Conservation (phyloP, 495 filamentous ascomycete genomes). For the Hypoxylon crocopeplum region DNA sequence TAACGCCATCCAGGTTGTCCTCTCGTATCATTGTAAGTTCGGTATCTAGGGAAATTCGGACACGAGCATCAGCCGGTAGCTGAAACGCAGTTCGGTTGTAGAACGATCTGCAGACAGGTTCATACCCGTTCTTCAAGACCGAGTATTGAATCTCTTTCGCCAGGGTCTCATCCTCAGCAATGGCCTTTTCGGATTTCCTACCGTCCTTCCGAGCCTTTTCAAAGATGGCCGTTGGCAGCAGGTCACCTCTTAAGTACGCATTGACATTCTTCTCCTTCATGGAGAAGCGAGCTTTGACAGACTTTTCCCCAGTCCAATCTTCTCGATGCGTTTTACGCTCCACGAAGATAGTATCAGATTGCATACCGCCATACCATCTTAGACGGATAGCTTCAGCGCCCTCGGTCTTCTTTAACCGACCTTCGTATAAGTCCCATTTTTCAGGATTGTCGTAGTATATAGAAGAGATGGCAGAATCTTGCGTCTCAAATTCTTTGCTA, state of each 20-base stretch:
- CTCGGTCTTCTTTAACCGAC: conserved; percentile 95
- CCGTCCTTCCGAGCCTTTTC: conserved; percentile 94
- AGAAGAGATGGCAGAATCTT: conserved; percentile 93
- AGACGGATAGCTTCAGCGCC: conserved; percentile 96
- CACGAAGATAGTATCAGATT: conserved; percentile 91
- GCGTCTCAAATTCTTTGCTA: conserved; percentile 90
- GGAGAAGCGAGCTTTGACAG: conserved; percentile 93
- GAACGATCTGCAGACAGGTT: conserved; percentile 89
- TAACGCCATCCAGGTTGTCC: conserved; percentile 86
- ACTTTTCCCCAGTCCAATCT: conserved; percentile 99
- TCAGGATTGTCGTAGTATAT: conserved; percentile 97
- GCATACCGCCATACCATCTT: conserved; percentile 97
- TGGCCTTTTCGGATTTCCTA: conserved; percentile 89
- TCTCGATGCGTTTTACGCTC: conserved; percentile 98
- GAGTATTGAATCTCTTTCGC: conserved; percentile 94
- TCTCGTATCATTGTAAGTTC: conserved; percentile 94
- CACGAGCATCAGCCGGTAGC: conserved; percentile 92
- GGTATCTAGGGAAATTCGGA: conserved; percentile 96
- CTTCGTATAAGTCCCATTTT: conserved; percentile 91
- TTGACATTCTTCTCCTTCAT: conserved; percentile 98
- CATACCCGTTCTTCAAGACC: conserved; percentile 79
- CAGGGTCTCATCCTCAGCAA: conserved; percentile 86
- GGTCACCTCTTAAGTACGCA: conserved; percentile 78
- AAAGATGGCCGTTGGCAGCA: conserved; percentile 83
- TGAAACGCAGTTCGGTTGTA: conserved; percentile 99